Percentiles rank a stretch among this genome's conserved stretches.
Conservation (phyloP, 208 protist species). For the Trypanosoma rangeli region DNA sequence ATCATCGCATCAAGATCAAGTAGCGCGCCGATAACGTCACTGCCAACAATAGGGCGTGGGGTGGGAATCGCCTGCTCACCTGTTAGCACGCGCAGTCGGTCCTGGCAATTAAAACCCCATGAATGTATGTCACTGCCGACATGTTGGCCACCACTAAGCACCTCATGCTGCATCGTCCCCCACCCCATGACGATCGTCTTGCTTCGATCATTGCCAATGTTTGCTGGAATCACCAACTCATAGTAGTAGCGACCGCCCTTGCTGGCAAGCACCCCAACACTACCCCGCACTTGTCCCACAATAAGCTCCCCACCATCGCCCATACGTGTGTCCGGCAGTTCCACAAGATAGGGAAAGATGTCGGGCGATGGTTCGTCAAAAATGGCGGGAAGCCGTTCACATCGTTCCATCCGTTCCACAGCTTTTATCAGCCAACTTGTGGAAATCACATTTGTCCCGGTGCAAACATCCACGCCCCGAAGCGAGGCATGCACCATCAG, state of each 20-base stretch:
- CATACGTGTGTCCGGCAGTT: constrained; percentile 69
- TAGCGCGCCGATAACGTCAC: constrained; percentile 83
- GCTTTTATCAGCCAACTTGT: constrained; percentile 55
- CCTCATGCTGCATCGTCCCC: constrained; percentile 88
- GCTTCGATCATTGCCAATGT: constrained; percentile 39
- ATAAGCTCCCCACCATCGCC: constrained; percentile 74
- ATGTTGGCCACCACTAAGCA: constrained; percentile 71
- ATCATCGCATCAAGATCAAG: constrained; percentile 82
- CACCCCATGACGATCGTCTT: constrained; percentile 82
- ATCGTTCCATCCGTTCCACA: constrained; percentile 58
- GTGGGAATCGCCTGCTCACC: constrained; percentile 62
- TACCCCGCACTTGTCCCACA: constrained; percentile 85
- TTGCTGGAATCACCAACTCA: constrained; percentile 69
- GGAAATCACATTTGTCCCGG: constrained; percentile 47
- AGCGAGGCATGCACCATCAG: constrained; percentile 66
- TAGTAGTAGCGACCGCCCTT: constrained; percentile 75
- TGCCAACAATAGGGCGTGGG: constrained; percentile 39
- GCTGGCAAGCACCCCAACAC: constrained; percentile 55
- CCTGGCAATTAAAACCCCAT: constrained; percentile 89
- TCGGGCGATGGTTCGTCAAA: constrained; percentile 40
- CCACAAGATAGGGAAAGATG: constrained; percentile 67
- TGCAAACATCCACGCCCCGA: constrained; percentile 44
- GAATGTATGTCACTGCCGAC: constrained; percentile 88
- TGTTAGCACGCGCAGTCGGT: constrained; percentile 67
- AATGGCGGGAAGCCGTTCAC: constrained; percentile 45